phyloP scores from a whole-genome alignment of 164 flowering plant species.

The Litsea cubeba region DNA sequence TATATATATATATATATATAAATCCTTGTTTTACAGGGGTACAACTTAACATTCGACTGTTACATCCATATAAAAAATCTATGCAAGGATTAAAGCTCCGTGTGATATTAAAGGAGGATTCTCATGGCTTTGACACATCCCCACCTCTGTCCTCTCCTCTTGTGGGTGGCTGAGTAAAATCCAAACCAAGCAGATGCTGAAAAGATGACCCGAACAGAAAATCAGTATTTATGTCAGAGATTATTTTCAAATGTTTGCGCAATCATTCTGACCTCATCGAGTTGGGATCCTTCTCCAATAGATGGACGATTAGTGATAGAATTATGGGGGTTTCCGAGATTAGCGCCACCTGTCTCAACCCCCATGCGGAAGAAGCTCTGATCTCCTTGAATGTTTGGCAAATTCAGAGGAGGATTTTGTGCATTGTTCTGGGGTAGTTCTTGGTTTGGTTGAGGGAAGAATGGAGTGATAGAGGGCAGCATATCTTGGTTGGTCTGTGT shows the following conservation, averaged over 20 bases:
- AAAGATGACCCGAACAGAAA: slow-evolving; percentile 47
- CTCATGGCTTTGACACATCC: slow-evolving; percentile 33
- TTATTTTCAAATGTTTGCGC: slow-evolving; percentile 34
- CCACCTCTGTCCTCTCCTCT: slow-evolving; percentile 22
- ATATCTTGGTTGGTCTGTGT: slow-evolving; percentile 26
- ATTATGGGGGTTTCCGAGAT: slow-evolving; percentile 27
- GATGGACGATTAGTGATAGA: slow-evolving; percentile 23
- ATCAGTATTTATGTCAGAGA: slow-evolving; percentile 23
- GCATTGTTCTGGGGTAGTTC: slow-evolving; percentile 5
- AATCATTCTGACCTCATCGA: slow-evolving; percentile 3
- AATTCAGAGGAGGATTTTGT: slow-evolving; percentile 14
- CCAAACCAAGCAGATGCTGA: slow-evolving; percentile 28
- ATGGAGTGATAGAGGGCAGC: slow-evolving; percentile 20
- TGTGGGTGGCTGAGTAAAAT: slow-evolving; percentile 23
- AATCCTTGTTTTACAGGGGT: no score
- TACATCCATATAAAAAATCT: no score
- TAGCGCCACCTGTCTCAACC: slow-evolving; percentile 26
- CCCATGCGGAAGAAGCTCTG: slow-evolving; percentile 29
- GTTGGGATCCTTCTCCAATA: slow-evolving; percentile 29
- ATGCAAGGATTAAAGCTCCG: neutral
- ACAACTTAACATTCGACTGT: no score
- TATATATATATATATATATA: no score
- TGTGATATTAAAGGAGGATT: slow-evolving; percentile 30
- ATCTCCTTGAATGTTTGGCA: slow-evolving; percentile 26
- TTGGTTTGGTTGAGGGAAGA: slow-evolving; percentile 36